Evolutionary conservation across 768 basidiomycete genomes (phyloP), one percentile per base, ranked within the genome.

Genomic region (Multifurca ochricompacta): DNA sequence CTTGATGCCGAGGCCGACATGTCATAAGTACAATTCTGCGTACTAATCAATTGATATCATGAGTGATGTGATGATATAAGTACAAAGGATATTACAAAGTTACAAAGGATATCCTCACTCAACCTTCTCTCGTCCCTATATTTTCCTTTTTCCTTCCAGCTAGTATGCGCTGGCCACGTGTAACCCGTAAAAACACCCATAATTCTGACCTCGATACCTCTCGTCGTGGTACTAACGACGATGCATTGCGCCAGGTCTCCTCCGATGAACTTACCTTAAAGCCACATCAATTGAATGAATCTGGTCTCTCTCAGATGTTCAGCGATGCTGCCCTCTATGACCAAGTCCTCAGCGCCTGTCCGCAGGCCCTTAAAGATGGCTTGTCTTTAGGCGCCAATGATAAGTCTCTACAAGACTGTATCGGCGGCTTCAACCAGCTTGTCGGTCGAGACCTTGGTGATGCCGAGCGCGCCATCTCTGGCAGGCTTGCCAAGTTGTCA

Each of bases 351-450:
- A 51, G 16, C 18, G 61, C 55, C 14, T 36, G 46, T 41, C 56
- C 56, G 1, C 45, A 47, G 18, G 1, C 51, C 4, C 27, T 57
- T 0, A 47, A 42, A 11, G 37, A 13, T 6, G 34, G 19, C 18
- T 36, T 16, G 11, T 7, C 45, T 21, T 49, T 44, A 7, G 21
- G 14, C 13, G 32, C 31, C 2, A 44, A 51, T 2, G 57, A 47
- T 6, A 23, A 27, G 48, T 19, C 43, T 1, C 48, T 62, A 10
- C 63, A 68, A 28, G 62, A 64, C 11, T 52, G 60, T 25, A 47
- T 63, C 18, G 65, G 66, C 18, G 69, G 71, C 21, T 75, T 77
- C 54, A 69, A 67, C 6, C 63, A 72, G 18, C 71, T 78, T n/a
- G 68, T 78, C 13, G 72, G 65, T n/a, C 64, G 66, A 14, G 71